Percentiles rank a stretch among this genome's conserved stretches.
Conservation (phyloP, 805 yeast genomes). For the Teunomyces stri region DNA sequence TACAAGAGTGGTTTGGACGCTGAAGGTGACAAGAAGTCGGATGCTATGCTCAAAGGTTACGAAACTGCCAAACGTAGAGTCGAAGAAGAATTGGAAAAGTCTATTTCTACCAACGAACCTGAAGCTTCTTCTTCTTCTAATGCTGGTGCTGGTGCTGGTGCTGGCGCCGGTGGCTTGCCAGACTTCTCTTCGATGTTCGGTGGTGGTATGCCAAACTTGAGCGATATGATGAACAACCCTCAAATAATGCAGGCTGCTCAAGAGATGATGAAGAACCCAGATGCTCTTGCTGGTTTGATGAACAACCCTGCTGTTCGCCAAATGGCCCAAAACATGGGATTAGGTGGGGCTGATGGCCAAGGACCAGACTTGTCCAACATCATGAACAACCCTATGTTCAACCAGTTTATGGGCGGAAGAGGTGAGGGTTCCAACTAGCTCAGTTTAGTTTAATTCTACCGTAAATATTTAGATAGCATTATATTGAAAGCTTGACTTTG, state of each 20-base stretch:
- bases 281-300: conserved; percentile 69
- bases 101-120: conserved; percentile 28
- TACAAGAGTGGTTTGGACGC: conserved; percentile 82
- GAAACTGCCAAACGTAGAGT: conserved; percentile 90
- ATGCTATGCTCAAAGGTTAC: conserved; percentile 88
- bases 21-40: conserved; percentile 83
- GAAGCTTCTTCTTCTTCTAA: conserved; percentile 20
- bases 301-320: conserved; percentile 75
- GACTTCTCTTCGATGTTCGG: conserved; percentile 74
- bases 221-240: conserved; percentile 83
- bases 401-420: conserved; percentile 60
- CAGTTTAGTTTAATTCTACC: background rate
- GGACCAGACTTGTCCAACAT: conserved; percentile 63
- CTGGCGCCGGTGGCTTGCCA: conserved; percentile 61
- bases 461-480: background rate
- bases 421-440: conserved; percentile 6
- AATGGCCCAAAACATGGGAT: conserved; percentile 77
- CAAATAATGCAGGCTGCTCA: conserved; percentile 87
- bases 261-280: conserved; percentile 82
- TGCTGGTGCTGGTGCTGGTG: conserved; percentile 36
- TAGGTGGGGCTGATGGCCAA: conserved; percentile 53
- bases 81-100: conserved; percentile 62
- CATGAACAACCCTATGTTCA: conserved; percentile 78
- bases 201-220: conserved; percentile 64
- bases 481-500: too few species aligned